Evolutionary conservation across 2,329 filamentous ascomycete species (phyloP), one percentile per base, ranked within the genome.

Genomic region (Phaeosphaeria sp.): DNA sequence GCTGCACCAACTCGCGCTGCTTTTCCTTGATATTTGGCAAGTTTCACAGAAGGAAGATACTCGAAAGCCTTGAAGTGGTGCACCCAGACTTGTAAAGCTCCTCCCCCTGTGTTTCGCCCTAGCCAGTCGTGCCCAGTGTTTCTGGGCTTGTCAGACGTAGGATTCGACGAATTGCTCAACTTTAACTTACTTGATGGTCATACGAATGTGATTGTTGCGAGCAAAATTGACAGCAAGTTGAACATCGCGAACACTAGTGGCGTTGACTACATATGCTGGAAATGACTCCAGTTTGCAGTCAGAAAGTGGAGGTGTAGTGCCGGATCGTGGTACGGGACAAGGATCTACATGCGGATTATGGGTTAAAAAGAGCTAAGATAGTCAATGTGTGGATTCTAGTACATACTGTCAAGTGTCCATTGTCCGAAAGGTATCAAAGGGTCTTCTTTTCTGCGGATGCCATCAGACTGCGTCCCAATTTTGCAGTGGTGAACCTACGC

Each of bases 151-250:
- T 69, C 22, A 68, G 57, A 13, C 17, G 27, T 15, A n/a, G n/a
- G n/a, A n/a, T n/a, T n/a, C n/a, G n/a, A n/a, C n/a, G n/a, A n/a
- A n/a, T n/a, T n/a, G n/a, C n/a, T n/a, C n/a, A n/a, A n/a, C n/a
- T n/a, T n/a, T n/a, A n/a, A 30, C 61, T 15, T 56, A 71, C 69
- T 72, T 72, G 48, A 75, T 72, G 0, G 66, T 66, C 3, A 75
- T 49, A 8, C 72, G 66, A 22, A 75, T 70, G 42, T 74, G 70
- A 49, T 69, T 60, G 30, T 71, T 69, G 8, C 65, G 53, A 2
- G 71, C 72, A 62, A 75, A 74, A 53, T 73, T 73, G 21, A 73
- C 57, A 20, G 67, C 69, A 8, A 68, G 59, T 49, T 73, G 69
- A 30, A 73, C 40, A 36, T 73, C 65, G 51, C 66, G 67, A 4